Base-by-base conservation (phyloP, 805 yeast genomes). In the Candida railenensis region DNA sequence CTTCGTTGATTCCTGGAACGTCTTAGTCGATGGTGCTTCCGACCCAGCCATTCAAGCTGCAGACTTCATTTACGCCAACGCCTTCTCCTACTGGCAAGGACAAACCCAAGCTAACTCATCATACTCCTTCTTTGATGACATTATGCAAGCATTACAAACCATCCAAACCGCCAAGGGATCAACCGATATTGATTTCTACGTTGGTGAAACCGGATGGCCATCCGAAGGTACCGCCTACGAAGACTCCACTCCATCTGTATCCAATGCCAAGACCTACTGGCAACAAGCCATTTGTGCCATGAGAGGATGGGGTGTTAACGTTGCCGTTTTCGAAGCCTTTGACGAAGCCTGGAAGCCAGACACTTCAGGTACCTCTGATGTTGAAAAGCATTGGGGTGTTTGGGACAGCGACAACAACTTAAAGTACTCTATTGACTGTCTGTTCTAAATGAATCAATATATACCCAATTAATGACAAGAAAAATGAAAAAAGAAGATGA, bases 41-140 rank as follows among this genome's bases (percentile, higher is more conserved):
- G 58, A 70, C 43, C 80, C 85, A 21, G 96, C 87, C 47, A 83
- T 92, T 63, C 58, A 81, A 66, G 91, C 89, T 44, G 75, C 95
- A 41, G 98, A 92, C 67, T 75, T 89, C 59, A 82, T 90, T 51
- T 87, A 85, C 66, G 96, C 96, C 61, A 92, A 92, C 65, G 97
- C 97, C 43, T 92, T 92, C 80, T 88, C 97, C 7, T 92, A 91
- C 84, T 92, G 98, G 98, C 98, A 92, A 76, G 97, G 97, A 38
- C 97, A 90, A 76, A 78, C 89, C 55, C 79, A 78, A 80, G 62
- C 67, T 42, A 91, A 91, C 67, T 81, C 97, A 22, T 82, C 96
- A 15, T 88, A 81, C 78, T 89, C 97, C 2, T 92, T 91, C 85
- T 81, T 89, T 56, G 97, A 91, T 66, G 97, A 92, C 68, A 89